Evolutionary conservation across 108 stramenopile species (phyloP), one percentile per base, ranked within the genome.

Genomic region (Parietichytrium sp.): DNA sequence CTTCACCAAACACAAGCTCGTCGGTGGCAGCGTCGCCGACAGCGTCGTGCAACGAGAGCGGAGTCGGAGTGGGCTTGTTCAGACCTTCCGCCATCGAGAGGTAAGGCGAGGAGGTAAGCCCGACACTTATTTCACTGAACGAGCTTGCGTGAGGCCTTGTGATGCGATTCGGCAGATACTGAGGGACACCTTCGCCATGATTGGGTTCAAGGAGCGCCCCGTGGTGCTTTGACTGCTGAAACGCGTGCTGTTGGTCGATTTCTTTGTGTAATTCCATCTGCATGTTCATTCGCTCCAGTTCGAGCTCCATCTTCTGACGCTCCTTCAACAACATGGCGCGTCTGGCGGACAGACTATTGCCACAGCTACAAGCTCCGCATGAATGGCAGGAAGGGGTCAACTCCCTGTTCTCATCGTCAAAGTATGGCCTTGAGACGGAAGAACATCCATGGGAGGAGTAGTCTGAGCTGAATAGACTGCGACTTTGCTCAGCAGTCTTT

Each of bases 171-270:
- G n/a, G n/a, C n/a, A n/a, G n/a, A n/a, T n/a, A n/a, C n/a, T n/a
- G n/a, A n/a, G n/a, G n/a, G n/a, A n/a, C n/a, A n/a, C n/a, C n/a
- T n/a, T n/a, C n/a, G n/a, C n/a, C n/a, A n/a, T n/a, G n/a, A n/a
- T n/a, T n/a, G n/a, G n/a, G n/a, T n/a, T n/a, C n/a, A n/a, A n/a
- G n/a, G n/a, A n/a, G n/a, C n/a, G n/a, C n/a, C n/a, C n/a, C n/a
- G n/a, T 45, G 36, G 42, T 42, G 61, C 1, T 10, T 15, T 6
- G 6, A 72, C 20, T 72, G 61, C 42, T 72, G 61, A 16, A 72
- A 45, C 20, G 36, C 61, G 42, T 72, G 61, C 33, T 72, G 61
- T 25, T 72, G 61, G 38, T 72, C 38, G 20, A 72, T 72, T 72
- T 72, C 38, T 13, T 33, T 42, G 2, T 72, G 61, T 2, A 72